Conservation (phyloP, 2,329 filamentous ascomycete genomes). For the Penicillium sp. region DNA sequence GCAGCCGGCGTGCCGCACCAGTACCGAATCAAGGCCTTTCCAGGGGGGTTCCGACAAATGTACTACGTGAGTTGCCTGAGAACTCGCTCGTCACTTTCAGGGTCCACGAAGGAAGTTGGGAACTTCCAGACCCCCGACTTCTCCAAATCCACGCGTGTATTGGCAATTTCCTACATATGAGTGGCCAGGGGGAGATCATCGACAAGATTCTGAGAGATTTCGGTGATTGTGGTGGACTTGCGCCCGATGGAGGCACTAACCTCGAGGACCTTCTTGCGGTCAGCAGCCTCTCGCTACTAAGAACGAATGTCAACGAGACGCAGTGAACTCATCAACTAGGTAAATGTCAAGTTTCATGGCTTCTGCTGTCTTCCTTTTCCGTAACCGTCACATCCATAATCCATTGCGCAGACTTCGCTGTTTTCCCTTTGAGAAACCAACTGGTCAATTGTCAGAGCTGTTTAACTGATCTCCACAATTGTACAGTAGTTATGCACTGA, state of each 20-base stretch:
- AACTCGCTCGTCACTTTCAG: slow-evolving; percentile 16
- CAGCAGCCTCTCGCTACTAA: background rate
- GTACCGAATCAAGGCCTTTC: slow-evolving; percentile 20
- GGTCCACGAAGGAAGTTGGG: slow-evolving; percentile 13
- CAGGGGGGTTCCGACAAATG: background rate
- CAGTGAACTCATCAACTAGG: no score
- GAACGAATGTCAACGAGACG: no score
- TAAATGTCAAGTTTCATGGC: no score
- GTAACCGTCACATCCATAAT: no score
- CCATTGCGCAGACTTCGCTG: no score
- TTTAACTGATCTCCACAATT: no score
- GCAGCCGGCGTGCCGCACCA: slow-evolving; percentile 9
- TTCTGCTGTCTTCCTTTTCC: no score
- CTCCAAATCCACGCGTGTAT: slow-evolving; percentile 21
- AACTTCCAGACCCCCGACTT: slow-evolving; percentile 17
- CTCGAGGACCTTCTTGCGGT: slow-evolving; percentile 17
- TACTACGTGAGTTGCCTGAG: slow-evolving; percentile 10
- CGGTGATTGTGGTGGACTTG: slow-evolving; percentile 10
- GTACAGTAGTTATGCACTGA: no score
- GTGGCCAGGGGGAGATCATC: slow-evolving; percentile 18
- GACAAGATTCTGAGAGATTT: slow-evolving; percentile 16
- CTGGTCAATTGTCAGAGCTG: no score
- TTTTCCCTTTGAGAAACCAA: no score
- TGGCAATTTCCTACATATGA: slow-evolving; percentile 20
- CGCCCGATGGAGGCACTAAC: slow-evolving; percentile 14